Base-by-base conservation (phyloP, 768 basidiomycete genomes). In the Megacollybia marginata region DNA sequence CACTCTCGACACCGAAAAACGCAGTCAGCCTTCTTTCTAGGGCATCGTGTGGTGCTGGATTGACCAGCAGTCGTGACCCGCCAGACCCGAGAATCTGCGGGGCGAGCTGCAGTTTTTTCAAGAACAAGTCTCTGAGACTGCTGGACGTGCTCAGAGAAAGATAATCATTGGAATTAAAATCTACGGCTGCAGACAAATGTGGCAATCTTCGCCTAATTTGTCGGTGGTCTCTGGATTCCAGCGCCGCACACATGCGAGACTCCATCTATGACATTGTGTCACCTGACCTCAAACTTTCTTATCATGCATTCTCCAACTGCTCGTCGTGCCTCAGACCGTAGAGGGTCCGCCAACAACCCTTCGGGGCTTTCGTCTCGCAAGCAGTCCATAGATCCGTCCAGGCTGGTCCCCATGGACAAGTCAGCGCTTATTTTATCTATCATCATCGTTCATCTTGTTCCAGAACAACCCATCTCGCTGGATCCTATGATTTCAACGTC, bases 401-500 rank as follows among this genome's bases (percentile, higher is more conserved):
- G 76, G 66, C 78, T 90, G 52, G 57, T 88, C 51, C 85, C 81
- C 33, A 90, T 90, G 84, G 82, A 87, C 75, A 88, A 80, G 88
- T 87, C 61, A 55, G 65, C 59, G 48, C 44, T 55, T 51, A 11
- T 53, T 50, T 49, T 32, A 45, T 45, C 42, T 32, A 33, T 31
- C 28, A 9, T 45, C 32, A 40, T 42, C 42, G 49, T 42, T 50
- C 54, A 42, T 46, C 36, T 47, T 35, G 43, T 16, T 44, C 31
- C 65, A 83, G 78, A 62, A 63, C 68, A 49, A 67, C 68, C 55
- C 73, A 78, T 45, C 61, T 82, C 48, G 72, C 72, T 48, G 84
- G 82, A 13, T 67, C 79, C 44, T 80, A 86, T 56, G 75, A 85
- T 60, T 96, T 96, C 76, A 95, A 96, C 65, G 84, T 98, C 48